Percentiles rank a stretch among this genome's conserved stretches.
phyloP scores from a whole-genome alignment of 2,329 filamentous ascomycete genomes.

The Tolypocladium cylindrosporum region DNA sequence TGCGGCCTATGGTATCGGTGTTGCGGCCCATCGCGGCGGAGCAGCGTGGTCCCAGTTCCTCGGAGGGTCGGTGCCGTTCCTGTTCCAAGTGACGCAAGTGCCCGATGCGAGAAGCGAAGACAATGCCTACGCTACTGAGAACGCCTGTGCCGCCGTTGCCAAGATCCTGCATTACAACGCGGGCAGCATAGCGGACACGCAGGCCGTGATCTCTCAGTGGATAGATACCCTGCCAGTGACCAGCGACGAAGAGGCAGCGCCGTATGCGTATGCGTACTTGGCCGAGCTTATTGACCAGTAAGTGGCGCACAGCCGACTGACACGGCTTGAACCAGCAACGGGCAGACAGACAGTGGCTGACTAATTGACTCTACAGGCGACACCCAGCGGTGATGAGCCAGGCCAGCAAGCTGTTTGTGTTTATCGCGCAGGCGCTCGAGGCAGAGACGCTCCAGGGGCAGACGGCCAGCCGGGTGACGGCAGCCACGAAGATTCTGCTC shows the following conservation, averaged over 20 bases:
- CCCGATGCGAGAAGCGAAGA: constrained; percentile 80
- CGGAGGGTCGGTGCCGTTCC: constrained; percentile 63
- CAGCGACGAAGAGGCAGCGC: constrained; percentile 94
- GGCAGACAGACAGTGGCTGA: constrained; percentile 13
- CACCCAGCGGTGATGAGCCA: constrained; percentile 72
- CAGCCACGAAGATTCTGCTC: constrained; percentile 69
- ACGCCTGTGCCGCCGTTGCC: constrained; percentile 90
- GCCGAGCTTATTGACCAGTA: constrained; percentile 90
- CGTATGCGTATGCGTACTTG: constrained; percentile 89
- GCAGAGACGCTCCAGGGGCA: constrained; percentile 82
- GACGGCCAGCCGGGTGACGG: constrained; percentile 66
- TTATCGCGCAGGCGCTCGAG: constrained; percentile 80
- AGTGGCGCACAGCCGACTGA: constrained; percentile 29
- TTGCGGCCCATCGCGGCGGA: constrained; percentile 88
- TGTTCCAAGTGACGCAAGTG: constrained; percentile 78
- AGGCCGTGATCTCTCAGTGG: constrained; percentile 76
- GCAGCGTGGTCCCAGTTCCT: constrained; percentile 81
- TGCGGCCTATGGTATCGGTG: constrained; percentile 89
- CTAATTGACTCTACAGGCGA: constrained; percentile 47
- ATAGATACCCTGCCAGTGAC: constrained; percentile 81
- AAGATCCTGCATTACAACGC: constrained; percentile 93
- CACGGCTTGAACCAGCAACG: background rate
- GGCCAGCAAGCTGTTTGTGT: constrained; percentile 72
- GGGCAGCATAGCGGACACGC: constrained; percentile 62
- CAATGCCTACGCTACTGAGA: constrained; percentile 94